Evolutionary conservation across 495 filamentous ascomycete genomes (phyloP), one percentile per base, ranked within the genome.

Genomic region (Eremomyces bilateralis): DNA sequence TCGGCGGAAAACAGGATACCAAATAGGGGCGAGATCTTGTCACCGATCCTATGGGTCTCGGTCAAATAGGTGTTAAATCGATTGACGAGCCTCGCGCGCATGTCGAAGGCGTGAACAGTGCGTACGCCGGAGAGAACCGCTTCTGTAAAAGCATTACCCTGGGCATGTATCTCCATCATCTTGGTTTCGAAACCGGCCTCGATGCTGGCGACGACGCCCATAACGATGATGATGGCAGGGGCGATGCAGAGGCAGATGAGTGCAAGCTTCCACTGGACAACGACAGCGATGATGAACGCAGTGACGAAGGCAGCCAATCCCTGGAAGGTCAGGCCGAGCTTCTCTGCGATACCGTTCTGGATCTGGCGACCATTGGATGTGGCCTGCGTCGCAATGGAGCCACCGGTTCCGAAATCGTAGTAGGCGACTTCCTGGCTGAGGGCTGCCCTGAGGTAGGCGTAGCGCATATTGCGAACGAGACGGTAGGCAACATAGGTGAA

Each of bases 271-370:
- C 53, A 56, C 8, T 45, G 48, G 4, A 34, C 33, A 10, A 48
- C 37, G 30, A 54, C 56, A 8, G 44, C 47, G 17, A 56, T 40
- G 6, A 58, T 32, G 13, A 58, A 43, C 15, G 53, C 50, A 0
- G 53, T 34, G 5, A 53, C 32, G 22, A 57, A 56, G 13, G 48
- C 48, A 0, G 51, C 33, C 17, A 42, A 22, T 1, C 40, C 52
- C 10, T 44, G 37, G 6, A 58, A 17, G 17, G 43, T 42, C 4
- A 57, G 34, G 3, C 38, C 47, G 10, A 57, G 31, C 28, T 57
- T 58, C 25, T 55, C 47, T 17, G 51, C 55, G 15, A 65, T 46
- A 1, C 52, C 60, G 18, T 61, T 56, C 33, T 65, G 59, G 13
- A 65, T 49, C 1, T 56, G 34, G 35, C 59, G 57, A 13, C 6